phyloP scores from a whole-genome alignment of 2,329 filamentous ascomycete genomes.

The Claviceps spartinae region DNA sequence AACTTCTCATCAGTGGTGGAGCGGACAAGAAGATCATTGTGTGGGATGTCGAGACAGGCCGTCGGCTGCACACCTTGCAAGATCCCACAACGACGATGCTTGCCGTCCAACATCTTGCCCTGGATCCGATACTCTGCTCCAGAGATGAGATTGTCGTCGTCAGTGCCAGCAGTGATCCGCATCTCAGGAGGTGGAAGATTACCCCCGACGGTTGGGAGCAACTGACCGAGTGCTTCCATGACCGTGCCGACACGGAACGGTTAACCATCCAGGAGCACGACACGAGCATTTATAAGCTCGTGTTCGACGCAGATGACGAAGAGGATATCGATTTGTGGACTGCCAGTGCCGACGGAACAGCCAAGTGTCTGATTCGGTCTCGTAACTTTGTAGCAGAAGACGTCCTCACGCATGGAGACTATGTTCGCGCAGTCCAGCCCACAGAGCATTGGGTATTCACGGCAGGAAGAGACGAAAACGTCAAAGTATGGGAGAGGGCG shows the following conservation, averaged over 20 bases:
- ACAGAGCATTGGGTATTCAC: conserved; percentile 71
- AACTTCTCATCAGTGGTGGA: conserved; percentile 59
- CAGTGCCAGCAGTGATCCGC: conserved; percentile 67
- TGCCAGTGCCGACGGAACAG: conserved; percentile 78
- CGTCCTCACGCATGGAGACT: conserved; percentile 68
- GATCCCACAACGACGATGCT: conserved; percentile 58
- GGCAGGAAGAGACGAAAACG: conserved; percentile 78
- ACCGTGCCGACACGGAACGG: conserved; percentile 26
- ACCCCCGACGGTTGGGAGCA: conserved; percentile 38
- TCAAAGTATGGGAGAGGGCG: conserved; percentile 74
- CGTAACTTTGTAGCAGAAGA: conserved; percentile 60
- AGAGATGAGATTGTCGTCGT: conserved; percentile 45
- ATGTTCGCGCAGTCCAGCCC: conserved; percentile 70
- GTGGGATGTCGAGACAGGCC: conserved; percentile 60
- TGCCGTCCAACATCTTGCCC: conserved; percentile 63
- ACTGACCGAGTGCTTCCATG: conserved; percentile 32
- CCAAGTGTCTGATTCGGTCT: conserved; percentile 61
- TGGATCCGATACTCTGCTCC: conserved; percentile 53
- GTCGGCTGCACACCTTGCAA: conserved; percentile 61
- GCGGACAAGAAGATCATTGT: conserved; percentile 71
- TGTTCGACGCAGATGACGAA: conserved; percentile 50
- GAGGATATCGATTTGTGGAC: conserved; percentile 74
- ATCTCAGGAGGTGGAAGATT: conserved; percentile 67
- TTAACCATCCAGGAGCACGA: conserved; percentile 65
- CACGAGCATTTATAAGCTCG: conserved; percentile 73